Evolutionary conservation across 129 eudicot genomes (phyloP).

Genomic region (sunflower (Helianthus annuus)): DNA sequence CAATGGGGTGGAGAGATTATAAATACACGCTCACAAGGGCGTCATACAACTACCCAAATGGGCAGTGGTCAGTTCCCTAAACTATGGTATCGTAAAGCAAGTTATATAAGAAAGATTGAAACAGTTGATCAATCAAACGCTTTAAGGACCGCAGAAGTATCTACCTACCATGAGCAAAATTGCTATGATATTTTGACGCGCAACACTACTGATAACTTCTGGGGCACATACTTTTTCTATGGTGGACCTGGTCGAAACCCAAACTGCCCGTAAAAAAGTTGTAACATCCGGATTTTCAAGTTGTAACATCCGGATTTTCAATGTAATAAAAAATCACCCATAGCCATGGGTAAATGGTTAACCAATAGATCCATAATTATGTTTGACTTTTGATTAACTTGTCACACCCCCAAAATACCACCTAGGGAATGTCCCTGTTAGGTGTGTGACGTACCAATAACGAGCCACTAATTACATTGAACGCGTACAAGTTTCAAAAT

Average conservation of each 20-base stretch:
- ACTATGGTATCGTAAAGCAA: slow-evolving; percentile 61
- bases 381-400: no score
- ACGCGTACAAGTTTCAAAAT: no score
- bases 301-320: no score
- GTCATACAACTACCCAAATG: slow-evolving; percentile 32
- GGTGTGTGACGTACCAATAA: no score
- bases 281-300: no score
- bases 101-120: slow-evolving; percentile 64
- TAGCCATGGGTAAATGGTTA: no score
- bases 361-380: no score
- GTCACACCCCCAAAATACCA: no score
- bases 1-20: slow-evolving; percentile 94
- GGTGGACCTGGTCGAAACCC: slow-evolving; percentile 88
- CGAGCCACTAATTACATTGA: no score
- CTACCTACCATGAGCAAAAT: no score
- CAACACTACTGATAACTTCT: slow-evolving; percentile 38
- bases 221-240: slow-evolving; percentile 16
- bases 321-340: no score
- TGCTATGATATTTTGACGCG: slow-evolving; percentile 61
- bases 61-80: slow-evolving; percentile 78
- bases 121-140: slow-evolving; percentile 61
- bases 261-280: slow-evolving; percentile 43
- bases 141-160: slow-evolving; percentile 45
- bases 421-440: no score
- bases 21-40: slow-evolving; percentile 58